Base-by-base conservation (phyloP, 257 asterid genomes). In the Mentha longifolia region DNA sequence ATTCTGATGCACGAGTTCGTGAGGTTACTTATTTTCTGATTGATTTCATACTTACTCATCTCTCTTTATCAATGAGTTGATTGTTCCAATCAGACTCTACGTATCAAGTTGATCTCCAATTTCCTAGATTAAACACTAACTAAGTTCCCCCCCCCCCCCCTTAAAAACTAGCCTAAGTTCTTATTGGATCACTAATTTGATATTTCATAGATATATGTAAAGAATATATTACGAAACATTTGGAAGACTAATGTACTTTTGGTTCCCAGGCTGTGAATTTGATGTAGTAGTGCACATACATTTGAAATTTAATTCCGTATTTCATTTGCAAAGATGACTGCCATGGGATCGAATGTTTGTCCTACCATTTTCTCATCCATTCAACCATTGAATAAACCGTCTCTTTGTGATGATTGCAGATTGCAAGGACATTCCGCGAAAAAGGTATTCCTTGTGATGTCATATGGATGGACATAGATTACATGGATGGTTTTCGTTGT, bases 401-500 rank as follows among this genome's bases (percentile, higher is more conserved):
- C 72, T 64, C 59, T 56, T 52, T 76, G n/a, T 74, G 54, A 63
- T 63, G 42, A n/a, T 31, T 76, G 76, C 92, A 92, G 97, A 75
- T 92, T 67, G 89, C 96, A 65, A 86, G 77, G 81, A 88, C 87
- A 70, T 92, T 92, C 76, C 80, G 96, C 60, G 95, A 92, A 68
- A 92, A 92, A 78, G 71, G 78, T 30, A 92, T 89, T 79, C 98
- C 98, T 69, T 92, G 96, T 96, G 98, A 89, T 78, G 96, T 88
- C 82, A 83, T 92, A 67, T 92, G 98, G 98, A 92, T 92, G 94
- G 98, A 92, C 83, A 92, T 92, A 54, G 98, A 92, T 81, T 92
- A 92, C 82, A 92, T 92, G 98, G 90, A 92, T 68, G 92, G 88
- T 79, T 92, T 89, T 70, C 96, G 96, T 64, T 92, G 96, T 80